phyloP scores from a whole-genome alignment of 805 yeast species.

The Saccharomycopsis schoenii region DNA sequence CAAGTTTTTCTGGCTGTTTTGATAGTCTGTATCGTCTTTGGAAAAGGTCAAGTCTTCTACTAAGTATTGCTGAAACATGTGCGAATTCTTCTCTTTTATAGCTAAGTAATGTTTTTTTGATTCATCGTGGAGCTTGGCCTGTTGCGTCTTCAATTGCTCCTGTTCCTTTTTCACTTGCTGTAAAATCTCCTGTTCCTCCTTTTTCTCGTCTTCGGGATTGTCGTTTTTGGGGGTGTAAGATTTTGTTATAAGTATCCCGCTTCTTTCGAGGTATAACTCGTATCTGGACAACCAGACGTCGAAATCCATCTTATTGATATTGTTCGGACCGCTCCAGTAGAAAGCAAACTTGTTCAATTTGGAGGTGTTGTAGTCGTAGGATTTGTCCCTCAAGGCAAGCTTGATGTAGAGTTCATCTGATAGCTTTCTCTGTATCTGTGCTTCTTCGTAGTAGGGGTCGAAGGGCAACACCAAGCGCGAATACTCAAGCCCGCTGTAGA shows the following conservation, averaged over 20 bases:
- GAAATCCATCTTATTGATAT: neutral
- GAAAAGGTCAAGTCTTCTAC: neutral
- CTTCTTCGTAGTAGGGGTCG: slow-evolving; percentile 15
- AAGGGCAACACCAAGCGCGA: slow-evolving; percentile 7
- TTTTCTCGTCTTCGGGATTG: neutral
- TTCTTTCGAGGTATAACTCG: neutral
- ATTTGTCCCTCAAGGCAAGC: neutral
- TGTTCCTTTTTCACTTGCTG: neutral
- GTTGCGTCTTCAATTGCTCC: neutral
- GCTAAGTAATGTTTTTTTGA: neutral
- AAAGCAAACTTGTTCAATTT: neutral
- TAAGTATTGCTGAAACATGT: neutral
- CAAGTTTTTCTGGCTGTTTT: neutral
- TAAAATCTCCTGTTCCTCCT: neutral
- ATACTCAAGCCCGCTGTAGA: slow-evolving; percentile 7
- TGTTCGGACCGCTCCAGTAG: slow-evolving; percentile 5
- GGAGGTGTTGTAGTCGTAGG: neutral
- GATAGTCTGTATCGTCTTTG: neutral
- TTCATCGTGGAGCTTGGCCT: neutral
- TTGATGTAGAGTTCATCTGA: neutral
- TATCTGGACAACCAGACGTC: slow-evolving; percentile 3
- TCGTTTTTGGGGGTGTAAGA: neutral
- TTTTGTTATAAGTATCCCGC: neutral
- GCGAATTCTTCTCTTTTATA: neutral
- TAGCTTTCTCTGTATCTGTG: neutral